Conservation (phyloP, 352 stramenopile genomes). For the Elongisporangium undulatum region DNA sequence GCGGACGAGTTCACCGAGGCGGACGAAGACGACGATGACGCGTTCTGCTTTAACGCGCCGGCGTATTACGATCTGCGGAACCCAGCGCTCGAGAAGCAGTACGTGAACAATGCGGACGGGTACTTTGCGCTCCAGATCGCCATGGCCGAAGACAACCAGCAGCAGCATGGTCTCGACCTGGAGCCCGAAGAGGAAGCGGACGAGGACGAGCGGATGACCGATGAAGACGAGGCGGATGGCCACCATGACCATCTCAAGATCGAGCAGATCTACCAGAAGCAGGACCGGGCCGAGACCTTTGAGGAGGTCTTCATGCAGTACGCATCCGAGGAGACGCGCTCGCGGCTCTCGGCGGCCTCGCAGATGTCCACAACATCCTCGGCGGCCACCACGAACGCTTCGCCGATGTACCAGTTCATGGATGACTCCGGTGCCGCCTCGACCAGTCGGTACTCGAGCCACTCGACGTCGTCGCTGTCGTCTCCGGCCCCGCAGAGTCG, state of each 20-base stretch:
- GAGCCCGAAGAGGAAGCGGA: conserved; percentile 9
- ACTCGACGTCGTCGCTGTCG: conserved; percentile 6
- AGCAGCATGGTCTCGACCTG: neutral
- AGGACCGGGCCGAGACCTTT: conserved; percentile 42
- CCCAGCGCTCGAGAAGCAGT: conserved; percentile 56
- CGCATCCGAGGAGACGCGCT: conserved; percentile 49
- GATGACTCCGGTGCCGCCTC: conserved; percentile 18
- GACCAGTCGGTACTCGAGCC: conserved; percentile 5
- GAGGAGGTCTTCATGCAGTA: conserved; percentile 57
- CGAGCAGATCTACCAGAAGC: neutral
- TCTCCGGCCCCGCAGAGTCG: neutral
- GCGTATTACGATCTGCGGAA: conserved; percentile 83
- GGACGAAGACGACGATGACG: conserved; percentile 44
- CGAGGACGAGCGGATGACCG: conserved; percentile 43
- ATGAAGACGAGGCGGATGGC: conserved; percentile 9
- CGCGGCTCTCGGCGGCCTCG: conserved; percentile 49
- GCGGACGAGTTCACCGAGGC: conserved; percentile 19
- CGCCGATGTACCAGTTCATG: conserved; percentile 34
- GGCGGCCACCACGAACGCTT: conserved; percentile 28
- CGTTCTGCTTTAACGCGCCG: conserved; percentile 75
- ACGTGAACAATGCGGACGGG: conserved; percentile 84
- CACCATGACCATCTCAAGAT: conserved; percentile 16
- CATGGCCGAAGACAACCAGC: conserved; percentile 3
- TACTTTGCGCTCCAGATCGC: conserved; percentile 56
- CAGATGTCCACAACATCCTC: conserved; percentile 41